Evolutionary conservation across 768 basidiomycete genomes (phyloP).

Genomic region (Boletus rubescentipes): DNA sequence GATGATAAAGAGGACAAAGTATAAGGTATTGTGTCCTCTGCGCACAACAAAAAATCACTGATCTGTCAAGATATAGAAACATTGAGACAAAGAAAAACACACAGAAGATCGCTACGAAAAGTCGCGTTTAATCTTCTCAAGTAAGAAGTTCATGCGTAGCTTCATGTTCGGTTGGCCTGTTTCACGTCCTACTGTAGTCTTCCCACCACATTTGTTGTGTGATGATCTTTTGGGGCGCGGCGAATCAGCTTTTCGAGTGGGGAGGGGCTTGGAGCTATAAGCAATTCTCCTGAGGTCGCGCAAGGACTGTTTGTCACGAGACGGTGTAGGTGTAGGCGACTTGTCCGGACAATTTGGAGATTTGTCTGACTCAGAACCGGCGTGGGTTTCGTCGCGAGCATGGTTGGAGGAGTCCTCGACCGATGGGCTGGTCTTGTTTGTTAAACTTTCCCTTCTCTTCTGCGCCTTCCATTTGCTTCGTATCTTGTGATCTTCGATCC

Average conservation of each 20-base stretch:
- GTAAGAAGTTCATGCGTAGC: slow-evolving; percentile 79
- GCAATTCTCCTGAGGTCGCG: slow-evolving; percentile 64
- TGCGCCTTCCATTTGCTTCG: slow-evolving; percentile 76
- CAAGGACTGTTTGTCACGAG: slow-evolving; percentile 34
- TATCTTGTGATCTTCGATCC: slow-evolving; percentile 76
- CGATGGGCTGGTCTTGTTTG: slow-evolving; percentile 3
- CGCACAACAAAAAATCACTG: neutral
- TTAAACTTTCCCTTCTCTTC: slow-evolving; percentile 52
- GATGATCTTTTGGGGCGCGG: slow-evolving; percentile 29
- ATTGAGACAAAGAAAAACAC: neutral
- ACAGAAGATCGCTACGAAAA: slow-evolving; percentile 32
- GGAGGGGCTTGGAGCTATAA: slow-evolving; percentile 57
- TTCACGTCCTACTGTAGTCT: slow-evolving; percentile 23
- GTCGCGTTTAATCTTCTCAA: slow-evolving; percentile 81
- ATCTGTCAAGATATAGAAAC: neutral
- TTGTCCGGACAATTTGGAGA: slow-evolving; percentile 2
- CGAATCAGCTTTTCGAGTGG: slow-evolving; percentile 54
- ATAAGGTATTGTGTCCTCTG: slow-evolving; percentile 22
- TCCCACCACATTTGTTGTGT: slow-evolving; percentile 29
- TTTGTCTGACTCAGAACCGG: neutral
- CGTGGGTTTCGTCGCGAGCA: neutral
- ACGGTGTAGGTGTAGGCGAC: neutral
- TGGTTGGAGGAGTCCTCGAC: neutral
- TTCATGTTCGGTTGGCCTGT: slow-evolving; percentile 75
- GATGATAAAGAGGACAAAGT: slow-evolving; percentile 61